Percentiles rank a stretch among this genome's conserved stretches.
Evolutionary conservation across 1,139 yeast genomes (phyloP).

Genomic region (Lodderomyces beijingensis): DNA sequence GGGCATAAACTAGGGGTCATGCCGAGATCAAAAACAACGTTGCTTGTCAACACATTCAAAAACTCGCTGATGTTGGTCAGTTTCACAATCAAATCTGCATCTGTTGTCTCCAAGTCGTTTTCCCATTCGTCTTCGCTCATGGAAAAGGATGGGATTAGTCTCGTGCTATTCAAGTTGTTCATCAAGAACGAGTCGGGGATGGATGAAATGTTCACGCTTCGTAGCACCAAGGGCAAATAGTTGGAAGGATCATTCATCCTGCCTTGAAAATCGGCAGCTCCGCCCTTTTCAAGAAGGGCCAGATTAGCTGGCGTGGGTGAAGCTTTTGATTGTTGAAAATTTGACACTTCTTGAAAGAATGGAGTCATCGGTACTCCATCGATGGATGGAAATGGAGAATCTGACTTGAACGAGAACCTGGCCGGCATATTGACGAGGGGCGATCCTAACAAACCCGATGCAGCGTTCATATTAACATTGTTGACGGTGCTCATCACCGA

Average conservation of each 20-base stretch:
- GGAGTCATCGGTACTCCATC: slow-evolving; percentile 14
- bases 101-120: slow-evolving; percentile 28
- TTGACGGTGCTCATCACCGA: no score
- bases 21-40: slow-evolving; percentile 37
- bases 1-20: slow-evolving; percentile 14
- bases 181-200: slow-evolving; percentile 51
- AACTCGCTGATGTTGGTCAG: slow-evolving; percentile 29
- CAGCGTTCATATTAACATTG: no score
- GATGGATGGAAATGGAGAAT: slow-evolving; percentile 26
- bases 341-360: neutral
- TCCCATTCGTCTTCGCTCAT: slow-evolving; percentile 31
- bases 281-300: no score
- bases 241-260: slow-evolving; percentile 43
- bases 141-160: slow-evolving; percentile 24
- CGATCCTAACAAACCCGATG: slow-evolving; percentile 17
- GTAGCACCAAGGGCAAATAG: slow-evolving; percentile 58
- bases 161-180: slow-evolving; percentile 24
- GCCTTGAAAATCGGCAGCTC: no score
- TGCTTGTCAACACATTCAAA: slow-evolving; percentile 30
- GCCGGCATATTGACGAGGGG: slow-evolving; percentile 18
- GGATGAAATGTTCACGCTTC: slow-evolving; percentile 57
- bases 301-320: no score
- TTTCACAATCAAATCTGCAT: slow-evolving; percentile 30
- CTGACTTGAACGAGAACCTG: slow-evolving; percentile 16
- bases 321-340: no score